phyloP scores from a whole-genome alignment of 768 basidiomycete genomes.

The Pilatotrama ljubarskyi region DNA sequence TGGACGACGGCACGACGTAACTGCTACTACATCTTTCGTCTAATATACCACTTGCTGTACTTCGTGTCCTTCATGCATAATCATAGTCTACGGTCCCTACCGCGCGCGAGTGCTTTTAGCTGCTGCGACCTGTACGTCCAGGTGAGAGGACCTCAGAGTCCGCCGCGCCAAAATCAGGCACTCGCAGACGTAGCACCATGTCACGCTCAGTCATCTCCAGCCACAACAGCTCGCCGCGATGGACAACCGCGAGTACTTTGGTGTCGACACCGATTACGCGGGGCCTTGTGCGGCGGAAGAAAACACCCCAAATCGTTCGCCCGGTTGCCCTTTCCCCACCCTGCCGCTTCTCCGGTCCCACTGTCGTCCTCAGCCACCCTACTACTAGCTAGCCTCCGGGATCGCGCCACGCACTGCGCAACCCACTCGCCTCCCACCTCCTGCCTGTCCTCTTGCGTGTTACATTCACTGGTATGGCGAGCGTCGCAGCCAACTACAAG shows the following conservation, averaged over 20 bases:
- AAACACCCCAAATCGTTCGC: not conserved
- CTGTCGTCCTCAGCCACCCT: not conserved
- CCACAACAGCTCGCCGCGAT: not conserved
- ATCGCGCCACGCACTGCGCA: not conserved
- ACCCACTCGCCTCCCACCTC: not conserved
- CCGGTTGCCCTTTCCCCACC: not conserved
- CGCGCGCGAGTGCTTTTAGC: not conserved
- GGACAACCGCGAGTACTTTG: not conserved
- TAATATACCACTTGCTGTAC: constrained; percentile 16
- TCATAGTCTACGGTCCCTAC: not conserved
- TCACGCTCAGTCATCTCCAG: not conserved
- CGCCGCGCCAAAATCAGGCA: not conserved
- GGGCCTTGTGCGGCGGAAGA: not conserved
- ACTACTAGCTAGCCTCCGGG: not conserved
- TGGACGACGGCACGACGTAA: constrained; percentile 8
- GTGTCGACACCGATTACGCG: not conserved
- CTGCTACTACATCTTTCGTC: constrained; percentile 10
- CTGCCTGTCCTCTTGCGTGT: not conserved
- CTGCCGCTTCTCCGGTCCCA: constrained; percentile 2
- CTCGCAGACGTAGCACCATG: not conserved
- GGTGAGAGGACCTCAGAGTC: too few relatives aligned
- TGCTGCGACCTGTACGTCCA: too few relatives aligned
- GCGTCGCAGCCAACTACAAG: constrained; percentile 16
- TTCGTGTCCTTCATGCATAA: not conserved
- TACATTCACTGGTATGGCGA: not conserved